Base-by-base conservation (phyloP, 225 moss, liverwort and hornwort genomes). In the Marchantia paleacea region DNA sequence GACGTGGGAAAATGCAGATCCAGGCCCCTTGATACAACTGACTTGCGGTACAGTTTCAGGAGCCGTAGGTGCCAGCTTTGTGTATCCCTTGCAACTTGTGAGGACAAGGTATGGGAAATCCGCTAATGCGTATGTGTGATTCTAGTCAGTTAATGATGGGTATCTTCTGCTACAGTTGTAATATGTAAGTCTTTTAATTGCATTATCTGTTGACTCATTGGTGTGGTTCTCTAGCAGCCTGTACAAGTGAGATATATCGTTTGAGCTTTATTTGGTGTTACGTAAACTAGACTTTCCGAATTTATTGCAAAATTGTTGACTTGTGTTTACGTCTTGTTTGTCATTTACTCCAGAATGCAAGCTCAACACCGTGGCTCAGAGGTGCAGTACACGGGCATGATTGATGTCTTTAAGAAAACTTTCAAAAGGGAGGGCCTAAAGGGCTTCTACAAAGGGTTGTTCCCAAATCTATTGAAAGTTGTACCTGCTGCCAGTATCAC, bases 401-500 rank as follows among this genome's bases (percentile, higher is more conserved):
- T 73, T 29, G 99, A 99, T 85, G 92, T 88, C 8, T 94, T 99
- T 73, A 60, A 75, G 7, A 89, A 84, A 77, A 99, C 99, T 25
- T 87, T 84, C 9, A 87, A 82, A 73, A 83, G 80, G 19, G 99
- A 99, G 81, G 99, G 99, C 61, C 10, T 91, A 9, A 89, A 86
- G 55, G 99, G 95, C 10, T 99, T 99, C 83, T 99, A 95, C 82
- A 99, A 94, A 69, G 99, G 99, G 20, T 84, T 91, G 82, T 69
- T 95, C 53, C 99, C 99, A 18, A 99, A 99, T 79, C 82, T 99
- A 87, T 90, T 99, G 31, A 99, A 99, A 81, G 99, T 95, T 73
- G 91, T 91, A 25, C 99, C 99, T 3, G 91, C 99, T 69, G 99
- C 95, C 77, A 99, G 99, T 76, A 95, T 99, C 31, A 94, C 94